A percentile compares a stretch with the other conserved stretches of the same genome.
These are phyloP conservation scores for Euphorbia tirucalli DNA, from an alignment of 345 rosid genomes.

Conservation along the genomic window DNA sequence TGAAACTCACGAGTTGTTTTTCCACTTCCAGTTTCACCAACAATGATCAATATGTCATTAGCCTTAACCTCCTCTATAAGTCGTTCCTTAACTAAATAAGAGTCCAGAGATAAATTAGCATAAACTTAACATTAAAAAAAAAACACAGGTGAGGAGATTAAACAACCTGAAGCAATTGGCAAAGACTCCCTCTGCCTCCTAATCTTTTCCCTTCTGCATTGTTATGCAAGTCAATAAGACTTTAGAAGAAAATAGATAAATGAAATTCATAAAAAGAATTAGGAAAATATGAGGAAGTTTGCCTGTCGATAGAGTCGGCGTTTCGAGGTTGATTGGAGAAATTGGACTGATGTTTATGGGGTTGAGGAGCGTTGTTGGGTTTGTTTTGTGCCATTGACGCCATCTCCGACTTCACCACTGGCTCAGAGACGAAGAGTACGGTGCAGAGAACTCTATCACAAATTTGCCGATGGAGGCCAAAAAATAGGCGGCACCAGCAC, in stretches of 20 bases:
- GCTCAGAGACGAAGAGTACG: background rate
- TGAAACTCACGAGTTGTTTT: constrained; percentile 79
- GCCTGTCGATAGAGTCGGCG: constrained; percentile 36
- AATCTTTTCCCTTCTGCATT: constrained; percentile 50
- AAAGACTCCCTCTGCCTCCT: constrained; percentile 65
- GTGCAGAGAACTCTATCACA: background rate
- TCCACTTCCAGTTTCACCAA: constrained; percentile 97
- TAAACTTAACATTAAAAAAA: background rate
- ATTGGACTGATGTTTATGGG: constrained; percentile 26
- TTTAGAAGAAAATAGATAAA: background rate
- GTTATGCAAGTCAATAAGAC: constrained; percentile 9
- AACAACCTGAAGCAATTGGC: constrained; percentile 78
- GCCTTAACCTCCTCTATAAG: constrained; percentile 68
- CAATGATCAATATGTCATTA: constrained; percentile 64
- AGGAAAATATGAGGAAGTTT: too few species aligned
- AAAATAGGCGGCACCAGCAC: too few species aligned
- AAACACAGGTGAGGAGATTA: background rate
- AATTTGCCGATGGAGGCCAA: too few species aligned
- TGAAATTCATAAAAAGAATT: too few species aligned
- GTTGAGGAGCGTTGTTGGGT: too few species aligned
- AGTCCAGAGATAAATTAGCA: constrained; percentile 16
- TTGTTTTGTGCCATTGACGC: constrained; percentile 56
- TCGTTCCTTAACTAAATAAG: constrained; percentile 54
- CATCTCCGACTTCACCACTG: constrained; percentile 22
- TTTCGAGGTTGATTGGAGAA: constrained; percentile 17